Percentiles rank a stretch among this genome's conserved stretches.
Conservation (phyloP, 2,329 filamentous ascomycete genomes). For the Cadophora gregata region DNA sequence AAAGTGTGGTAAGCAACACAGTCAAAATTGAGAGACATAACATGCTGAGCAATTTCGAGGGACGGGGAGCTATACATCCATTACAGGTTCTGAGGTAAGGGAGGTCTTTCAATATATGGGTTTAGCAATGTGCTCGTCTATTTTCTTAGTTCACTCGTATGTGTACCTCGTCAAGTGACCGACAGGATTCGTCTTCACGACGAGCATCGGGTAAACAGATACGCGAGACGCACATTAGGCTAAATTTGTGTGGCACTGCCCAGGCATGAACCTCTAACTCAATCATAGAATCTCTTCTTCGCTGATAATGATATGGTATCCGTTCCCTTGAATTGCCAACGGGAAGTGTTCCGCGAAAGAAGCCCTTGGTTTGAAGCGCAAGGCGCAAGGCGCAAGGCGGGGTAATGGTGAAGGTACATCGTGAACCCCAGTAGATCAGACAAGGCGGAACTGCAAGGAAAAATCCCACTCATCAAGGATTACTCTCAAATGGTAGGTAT, state of each 20-base stretch:
- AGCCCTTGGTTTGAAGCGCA: not conserved
- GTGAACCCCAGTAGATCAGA: not conserved
- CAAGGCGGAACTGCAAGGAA: not conserved
- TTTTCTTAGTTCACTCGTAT: not conserved
- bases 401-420: not conserved
- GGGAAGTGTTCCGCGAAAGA: not conserved
- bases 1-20: not conserved
- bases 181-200: not conserved
- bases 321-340: not conserved
- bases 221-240: not conserved
- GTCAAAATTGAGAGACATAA: not conserved
- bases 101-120: not conserved
- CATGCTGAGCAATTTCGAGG: not conserved
- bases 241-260: not conserved
- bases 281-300: not conserved
- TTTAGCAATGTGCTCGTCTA: not conserved
- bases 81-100: not conserved
- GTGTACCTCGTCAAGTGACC: not conserved
- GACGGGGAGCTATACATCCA: not conserved
- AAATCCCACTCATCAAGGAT: not conserved
- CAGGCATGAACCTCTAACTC: not conserved
- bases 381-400: not conserved
- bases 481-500: not conserved
- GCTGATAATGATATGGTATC: not conserved
- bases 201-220: not conserved